Base-by-base conservation (phyloP, 306 rosid genomes). In the Canavalia ensiformis region DNA sequence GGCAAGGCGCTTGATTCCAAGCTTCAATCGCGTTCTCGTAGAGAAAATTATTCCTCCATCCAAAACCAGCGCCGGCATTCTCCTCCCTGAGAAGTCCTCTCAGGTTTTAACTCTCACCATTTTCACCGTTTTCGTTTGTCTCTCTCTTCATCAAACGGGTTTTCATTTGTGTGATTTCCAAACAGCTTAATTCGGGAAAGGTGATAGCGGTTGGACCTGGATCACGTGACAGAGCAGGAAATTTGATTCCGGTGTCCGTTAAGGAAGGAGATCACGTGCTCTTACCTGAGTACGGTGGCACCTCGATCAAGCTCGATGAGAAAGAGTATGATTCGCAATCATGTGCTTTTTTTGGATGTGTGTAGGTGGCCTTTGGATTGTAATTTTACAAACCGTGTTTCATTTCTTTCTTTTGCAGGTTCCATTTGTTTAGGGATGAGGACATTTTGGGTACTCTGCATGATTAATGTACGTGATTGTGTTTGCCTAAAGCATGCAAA, bases 191-290 rank as follows among this genome's bases (percentile, higher is more conserved):
- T 88, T 91, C 98, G 0, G 98, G 98, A 6, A 92, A 88, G 81
- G 98, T 95, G 58, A 54, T 95, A 8, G 95, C 97, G 0, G 97
- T 91, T 13, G 98, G 98, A 31, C 94, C 98, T 2, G 98, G 98
- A 62, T 35, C 91, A 5, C 89, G 88, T 11, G 97, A 92, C 67
- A 91, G 51, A 63, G 28, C 84, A 0, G 97, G 98, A 66, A 89
- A 92, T 80, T 52, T 87, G 86, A 81, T 92, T 76, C 97, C 98
- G 1, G 91, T 90, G 55, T 52, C 88, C 1, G 89, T 92, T 35
- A 95, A 90, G 35, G 95, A 92, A 77, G 98, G 97, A 0, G 97
- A 95, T 35, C 92, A 87, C 10, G 98, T 95, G 78, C 91, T 95
- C 51, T 89, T 95, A 84, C 97, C 98, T 1, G 98, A 95, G 9